Evolutionary conservation across 129 eudicot species (phyloP), one percentile per base, ranked within the genome.

Genomic region (Flaveria brownii): DNA sequence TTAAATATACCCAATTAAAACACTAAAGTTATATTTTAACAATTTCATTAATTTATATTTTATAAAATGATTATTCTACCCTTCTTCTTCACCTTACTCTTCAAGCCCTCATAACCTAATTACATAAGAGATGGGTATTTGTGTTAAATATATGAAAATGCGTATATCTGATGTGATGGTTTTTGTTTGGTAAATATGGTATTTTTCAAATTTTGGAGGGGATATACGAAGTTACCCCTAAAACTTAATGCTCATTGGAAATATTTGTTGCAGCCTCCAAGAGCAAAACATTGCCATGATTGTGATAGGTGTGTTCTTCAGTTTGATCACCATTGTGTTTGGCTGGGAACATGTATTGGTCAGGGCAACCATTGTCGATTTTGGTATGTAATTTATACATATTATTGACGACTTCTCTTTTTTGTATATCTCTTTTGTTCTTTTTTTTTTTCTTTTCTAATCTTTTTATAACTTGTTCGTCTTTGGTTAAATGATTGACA

Each of bases 231-330:
- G 12, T 60, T 60, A 60, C 25, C 41, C 3, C 51, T 5, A 55
- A 17, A 52, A 60, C 73, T 23, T 9, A 22, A 36, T 66, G 36
- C 2, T 15, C 17, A 18, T 78, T 42, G 68, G 50, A 36, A 20
- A 63, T 50, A 16, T 66, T 73, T 45, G 63, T 85, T 87, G 87
- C 86, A 94, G 99, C 97, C 99, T 75, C 99, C 99, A 75, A 87
- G 99, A 76, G 85, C 92, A 72, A 94, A 94, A 82, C 99, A 94
- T 86, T 94, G 99, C 76, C 96, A 91, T 87, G 97, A 94, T 75
- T 94, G 99, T 87, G 97, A 94, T 87, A 91, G 83, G 83, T 94
- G 99, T 69, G 96, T 94, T 66, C 99, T 94, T 84, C 99, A 91
- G 77, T 94, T 94, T 87, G 99, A 94, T 81, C 99, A 94, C 84